phyloP scores from a whole-genome alignment of 495 filamentous ascomycete genomes.

The Hyaloscypha bicolor region DNA sequence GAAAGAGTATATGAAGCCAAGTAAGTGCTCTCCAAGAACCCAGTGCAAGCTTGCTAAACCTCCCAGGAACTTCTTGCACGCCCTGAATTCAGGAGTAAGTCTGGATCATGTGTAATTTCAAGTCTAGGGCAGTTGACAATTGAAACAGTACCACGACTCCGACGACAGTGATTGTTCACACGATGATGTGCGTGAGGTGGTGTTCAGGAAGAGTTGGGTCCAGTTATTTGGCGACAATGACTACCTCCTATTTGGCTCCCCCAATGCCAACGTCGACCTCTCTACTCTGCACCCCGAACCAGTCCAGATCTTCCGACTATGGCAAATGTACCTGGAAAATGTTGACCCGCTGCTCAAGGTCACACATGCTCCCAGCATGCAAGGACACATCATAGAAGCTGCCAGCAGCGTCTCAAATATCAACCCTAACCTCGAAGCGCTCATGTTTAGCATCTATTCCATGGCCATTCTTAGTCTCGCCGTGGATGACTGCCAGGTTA shows the following conservation, averaged over 20 bases:
- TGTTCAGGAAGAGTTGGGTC: slow-evolving; percentile 12
- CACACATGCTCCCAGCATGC: slow-evolving; percentile 64
- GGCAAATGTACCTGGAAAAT: slow-evolving; percentile 69
- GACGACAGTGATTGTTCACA: slow-evolving; percentile 26
- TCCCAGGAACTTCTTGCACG: slow-evolving; percentile 50
- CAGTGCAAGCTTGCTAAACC: slow-evolving; percentile 25
- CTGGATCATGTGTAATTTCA: slow-evolving; percentile 4
- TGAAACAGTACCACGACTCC: slow-evolving; percentile 16
- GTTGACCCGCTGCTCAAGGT: slow-evolving; percentile 71
- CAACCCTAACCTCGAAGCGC: slow-evolving; percentile 50
- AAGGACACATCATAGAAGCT: slow-evolving; percentile 48
- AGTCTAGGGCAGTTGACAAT: slow-evolving; percentile 4
- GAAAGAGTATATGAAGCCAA: slow-evolving; percentile 43
- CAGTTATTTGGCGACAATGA: slow-evolving; percentile 25
- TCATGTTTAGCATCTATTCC: slow-evolving; percentile 56
- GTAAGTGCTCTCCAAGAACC: slow-evolving; percentile 35
- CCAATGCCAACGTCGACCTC: slow-evolving; percentile 21
- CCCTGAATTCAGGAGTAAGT: slow-evolving; percentile 50
- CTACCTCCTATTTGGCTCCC: slow-evolving; percentile 35
- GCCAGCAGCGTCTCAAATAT: slow-evolving; percentile 38
- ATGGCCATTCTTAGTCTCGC: slow-evolving; percentile 48
- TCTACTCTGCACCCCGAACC: slow-evolving; percentile 47
- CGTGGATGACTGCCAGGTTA: slow-evolving; percentile 48
- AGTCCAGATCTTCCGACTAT: slow-evolving; percentile 71
- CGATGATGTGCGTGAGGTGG: slow-evolving; percentile 22